A percentile compares a stretch with the other conserved stretches of the same genome.
Evolutionary conservation across 768 basidiomycete species (phyloP).

Genomic region (Chalciporus chontae): DNA sequence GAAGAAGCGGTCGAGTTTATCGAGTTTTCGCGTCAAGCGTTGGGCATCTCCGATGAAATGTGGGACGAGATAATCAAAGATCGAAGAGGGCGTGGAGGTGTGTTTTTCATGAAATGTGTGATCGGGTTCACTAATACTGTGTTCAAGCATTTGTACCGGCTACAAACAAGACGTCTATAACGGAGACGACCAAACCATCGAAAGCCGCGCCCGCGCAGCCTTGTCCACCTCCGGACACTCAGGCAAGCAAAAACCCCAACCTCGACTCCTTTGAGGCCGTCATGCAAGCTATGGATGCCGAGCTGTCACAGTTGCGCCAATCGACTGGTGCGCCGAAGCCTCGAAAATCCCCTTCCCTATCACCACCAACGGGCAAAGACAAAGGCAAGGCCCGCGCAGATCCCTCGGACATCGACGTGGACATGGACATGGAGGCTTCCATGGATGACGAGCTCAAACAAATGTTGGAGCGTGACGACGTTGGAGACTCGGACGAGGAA

Average conservation of each 20-base stretch:
- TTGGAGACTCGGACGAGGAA: constrained; percentile 52
- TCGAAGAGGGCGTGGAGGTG: constrained; percentile 78
- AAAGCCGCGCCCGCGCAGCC: constrained; percentile 9
- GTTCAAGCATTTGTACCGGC: constrained; percentile 57
- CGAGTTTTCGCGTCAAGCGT: constrained; percentile 87
- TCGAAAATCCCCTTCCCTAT: constrained; percentile 7
- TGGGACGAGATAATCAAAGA: constrained; percentile 86
- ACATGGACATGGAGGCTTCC: constrained; percentile 71
- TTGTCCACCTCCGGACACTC: constrained; percentile 31
- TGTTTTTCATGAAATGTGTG: constrained; percentile 24
- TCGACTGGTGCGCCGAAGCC: constrained; percentile 15
- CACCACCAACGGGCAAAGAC: constrained; percentile 41
- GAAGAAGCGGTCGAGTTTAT: constrained; percentile 94
- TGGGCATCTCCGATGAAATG: constrained; percentile 86
- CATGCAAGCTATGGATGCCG: constrained; percentile 93
- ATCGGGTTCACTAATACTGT: constrained; percentile 6
- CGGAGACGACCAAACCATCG: constrained; percentile 14
- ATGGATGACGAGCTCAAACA: constrained; percentile 87
- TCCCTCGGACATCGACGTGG: constrained; percentile 42
- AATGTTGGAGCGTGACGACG: constrained; percentile 48
- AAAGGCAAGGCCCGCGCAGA: constrained; percentile 35
- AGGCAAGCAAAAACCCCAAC: constrained; percentile 55
- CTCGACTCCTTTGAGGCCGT: constrained; percentile 93
- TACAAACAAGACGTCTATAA: constrained; percentile 2
- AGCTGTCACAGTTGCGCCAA: constrained; percentile 53